Base-by-base conservation (phyloP, 2,329 filamentous ascomycete species). In the Neofusicoccum parvum region DNA sequence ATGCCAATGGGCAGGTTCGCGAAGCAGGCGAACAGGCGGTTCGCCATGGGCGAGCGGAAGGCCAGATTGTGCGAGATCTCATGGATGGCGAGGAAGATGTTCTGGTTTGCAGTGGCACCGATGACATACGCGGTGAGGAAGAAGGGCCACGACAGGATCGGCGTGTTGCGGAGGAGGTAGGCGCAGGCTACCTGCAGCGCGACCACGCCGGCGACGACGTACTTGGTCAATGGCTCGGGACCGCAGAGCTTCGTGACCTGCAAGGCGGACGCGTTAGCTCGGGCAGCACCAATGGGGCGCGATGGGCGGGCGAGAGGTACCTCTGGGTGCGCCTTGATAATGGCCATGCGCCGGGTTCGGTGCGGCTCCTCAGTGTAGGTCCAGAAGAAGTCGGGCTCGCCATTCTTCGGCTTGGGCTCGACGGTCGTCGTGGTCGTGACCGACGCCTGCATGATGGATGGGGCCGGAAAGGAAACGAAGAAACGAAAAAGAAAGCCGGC, bases 311-410 rank as follows among this genome's bases (percentile, higher is more conserved):
- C 43, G 14, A 20, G 14, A 43, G n/a, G 20, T 81, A 94, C 93
- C 86, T 99, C 94, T 53, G 95, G 95, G 77, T 99, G 94, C 64
- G 94, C 94, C 82, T 97, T 98, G 80, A 99, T 98, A 73, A 99
- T 99, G 68, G 93, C 92, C 72, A 94, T 87, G 65, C 95, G 87
- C 71, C 95, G 86, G 37, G 94, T 95, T 71, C 93, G 88, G 80
- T 99, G 95, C 68, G 95, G 95, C 80, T 99, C 95, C 79, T 99
- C 95, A 10, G 95, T 97, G 77, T 99, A 98, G 46, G 95, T 97
- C 95, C 96, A 98, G 82, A 96, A 97, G 85, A 98, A 98, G 77
- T 89, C 85, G 68, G 88, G 76, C 48, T 80, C 69, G 49, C 77
- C 74, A 46, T 53, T 51, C n/a, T 66, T 49, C 27, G 65, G 62